phyloP scores from a whole-genome alignment of 1,139 yeast species.

The Petasospora fabianii region DNA sequence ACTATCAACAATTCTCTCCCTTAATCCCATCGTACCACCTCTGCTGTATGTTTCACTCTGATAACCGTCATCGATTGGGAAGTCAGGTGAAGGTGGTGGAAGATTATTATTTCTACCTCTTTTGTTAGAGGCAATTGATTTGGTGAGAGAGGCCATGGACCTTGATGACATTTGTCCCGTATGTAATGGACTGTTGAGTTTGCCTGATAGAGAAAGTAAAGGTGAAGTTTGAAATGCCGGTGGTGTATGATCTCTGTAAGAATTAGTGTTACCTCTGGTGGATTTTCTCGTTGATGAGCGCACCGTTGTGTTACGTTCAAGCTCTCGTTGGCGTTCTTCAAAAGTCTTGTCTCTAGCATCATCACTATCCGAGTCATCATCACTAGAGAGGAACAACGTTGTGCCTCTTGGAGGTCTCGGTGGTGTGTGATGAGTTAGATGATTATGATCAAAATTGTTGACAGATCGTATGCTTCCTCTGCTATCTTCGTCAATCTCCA shows the following conservation, averaged over 20 bases:
- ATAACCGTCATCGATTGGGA: not conserved
- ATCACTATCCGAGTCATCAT: constrained; percentile 10
- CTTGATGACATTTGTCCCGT: constrained; percentile 14
- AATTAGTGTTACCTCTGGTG: constrained; percentile 1
- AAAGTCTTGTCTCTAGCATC: constrained; percentile 4
- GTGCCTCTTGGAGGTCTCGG: constrained; percentile 12
- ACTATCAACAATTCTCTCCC: too few species aligned
- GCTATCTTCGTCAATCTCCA: constrained; percentile 23
- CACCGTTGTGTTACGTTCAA: constrained; percentile 23
- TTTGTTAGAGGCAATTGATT: constrained; percentile 9
- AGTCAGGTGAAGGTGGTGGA: too few species aligned
- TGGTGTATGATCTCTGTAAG: constrained; percentile 5
- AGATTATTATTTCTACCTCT: constrained; percentile 1
- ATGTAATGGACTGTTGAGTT: constrained; percentile 22
- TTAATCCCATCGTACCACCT: constrained; percentile 1
- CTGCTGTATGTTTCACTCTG: constrained; percentile 1
- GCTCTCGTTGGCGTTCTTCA: constrained; percentile 17
- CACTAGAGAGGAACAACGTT: constrained; percentile 17
- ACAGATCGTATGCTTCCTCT: constrained; percentile 17
- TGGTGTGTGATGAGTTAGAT: constrained; percentile 2
- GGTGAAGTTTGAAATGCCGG: constrained; percentile 17
- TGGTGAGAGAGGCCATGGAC: constrained; percentile 9
- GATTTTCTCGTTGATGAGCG: constrained; percentile 13
- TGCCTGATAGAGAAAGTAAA: constrained; percentile 14
- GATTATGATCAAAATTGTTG: constrained; percentile 4